Base-by-base conservation (phyloP, 176 grass and related monocot species). In the Aegilops umbellulata region DNA sequence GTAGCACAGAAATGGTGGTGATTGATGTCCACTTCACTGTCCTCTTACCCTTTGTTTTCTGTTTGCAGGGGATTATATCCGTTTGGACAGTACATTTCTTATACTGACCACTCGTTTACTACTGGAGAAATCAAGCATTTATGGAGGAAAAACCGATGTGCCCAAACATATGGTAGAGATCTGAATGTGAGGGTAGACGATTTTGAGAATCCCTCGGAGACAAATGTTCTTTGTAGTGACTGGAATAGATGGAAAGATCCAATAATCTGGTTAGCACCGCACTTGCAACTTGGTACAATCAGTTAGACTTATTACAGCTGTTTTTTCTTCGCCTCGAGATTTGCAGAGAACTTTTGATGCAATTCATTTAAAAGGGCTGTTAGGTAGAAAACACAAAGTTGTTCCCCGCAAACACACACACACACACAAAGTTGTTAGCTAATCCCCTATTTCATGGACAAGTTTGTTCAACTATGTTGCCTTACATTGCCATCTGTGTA, bases 81-180 rank as follows among this genome's bases (percentile, higher is more conserved):
- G 30, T 98, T 98, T 80, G 93, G 76, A 49, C 91, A 94, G 34
- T 98, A 92, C 32, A 86, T 98, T 89, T 91, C 96, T 66, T 98
- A 91, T 85, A 88, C 92, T 69, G 92, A 95, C 53, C 83, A 90
- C 39, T 92, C 93, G 27, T 92, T 98, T 83, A 95, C 90, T 79
- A 86, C 88, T 63, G 88, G 89, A 62, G 92, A 95, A 84, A 81
- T 98, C 70, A 98, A 98, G 72, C 93, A 94, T 89, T 87, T 98
- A 81, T 95, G 96, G 96, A 92, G 96, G 86, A 98, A 98, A 84
- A 90, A 98, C 86, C 85, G 4, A 31, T 98, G 96, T 88, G 80
- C 84, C 75, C 85, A 70, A 67, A 91, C 70, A 61, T 89, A 91
- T 62, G 76, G 90, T 20, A 92, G 88, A 90, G 74, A 90, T 83